phyloP scores from a whole-genome alignment of 345 rosid species.

The Boechera stricta region DNA sequence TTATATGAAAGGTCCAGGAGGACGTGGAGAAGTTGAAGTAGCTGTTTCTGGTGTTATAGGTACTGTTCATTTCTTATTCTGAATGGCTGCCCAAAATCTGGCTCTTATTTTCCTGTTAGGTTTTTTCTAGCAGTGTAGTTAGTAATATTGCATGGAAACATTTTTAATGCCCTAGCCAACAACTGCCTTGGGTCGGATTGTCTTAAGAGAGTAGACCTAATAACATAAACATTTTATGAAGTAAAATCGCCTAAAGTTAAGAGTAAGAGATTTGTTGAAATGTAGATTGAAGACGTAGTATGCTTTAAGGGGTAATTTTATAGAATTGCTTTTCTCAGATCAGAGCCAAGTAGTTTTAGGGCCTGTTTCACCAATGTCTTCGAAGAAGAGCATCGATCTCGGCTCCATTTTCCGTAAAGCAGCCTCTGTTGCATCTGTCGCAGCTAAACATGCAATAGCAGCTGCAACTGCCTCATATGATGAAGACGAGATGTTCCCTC shows the following conservation, averaged over 20 bases:
- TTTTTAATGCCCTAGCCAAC: neutral
- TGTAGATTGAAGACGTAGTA: slow-evolving; percentile 28
- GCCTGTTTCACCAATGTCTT: slow-evolving; percentile 77
- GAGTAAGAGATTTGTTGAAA: neutral
- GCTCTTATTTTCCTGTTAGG: neutral
- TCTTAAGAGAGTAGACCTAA: slow-evolving; percentile 3
- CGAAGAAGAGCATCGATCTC: slow-evolving; percentile 78
- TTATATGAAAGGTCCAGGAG: slow-evolving; percentile 98
- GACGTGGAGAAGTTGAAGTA: slow-evolving; percentile 98
- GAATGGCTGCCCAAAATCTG: slow-evolving; percentile 23
- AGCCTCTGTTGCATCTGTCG: slow-evolving; percentile 89
- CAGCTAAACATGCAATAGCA: slow-evolving; percentile 95
- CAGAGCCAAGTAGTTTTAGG: slow-evolving; percentile 86
- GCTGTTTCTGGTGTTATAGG: slow-evolving; percentile 96
- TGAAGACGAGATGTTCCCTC: slow-evolving; percentile 90
- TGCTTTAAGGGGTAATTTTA: slow-evolving; percentile 42
- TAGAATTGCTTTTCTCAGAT: slow-evolving; percentile 61
- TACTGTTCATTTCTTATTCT: slow-evolving; percentile 35
- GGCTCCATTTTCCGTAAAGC: slow-evolving; percentile 88
- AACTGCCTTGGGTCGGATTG: no score
- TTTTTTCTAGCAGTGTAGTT: neutral
- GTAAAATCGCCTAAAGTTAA: neutral
- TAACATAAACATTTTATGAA: no score
- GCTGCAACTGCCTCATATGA: slow-evolving; percentile 73
- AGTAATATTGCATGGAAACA: slow-evolving; percentile 10